These are phyloP conservation scores for Ogataea trehalophila DNA, from an alignment of 805 yeast species.

Conservation along the genomic window DNA sequence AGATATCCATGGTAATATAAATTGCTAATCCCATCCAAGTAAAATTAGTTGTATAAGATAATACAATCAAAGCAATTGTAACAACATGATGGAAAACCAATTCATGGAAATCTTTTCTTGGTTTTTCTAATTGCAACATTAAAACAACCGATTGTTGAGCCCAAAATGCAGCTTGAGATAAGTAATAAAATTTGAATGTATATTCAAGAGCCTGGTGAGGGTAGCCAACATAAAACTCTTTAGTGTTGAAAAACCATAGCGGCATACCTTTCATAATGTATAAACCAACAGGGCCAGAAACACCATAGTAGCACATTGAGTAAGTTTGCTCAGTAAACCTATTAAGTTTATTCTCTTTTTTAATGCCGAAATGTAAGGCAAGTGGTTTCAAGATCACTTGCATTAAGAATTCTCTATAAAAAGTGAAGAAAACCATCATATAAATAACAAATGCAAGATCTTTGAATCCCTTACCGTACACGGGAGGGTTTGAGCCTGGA, in stretches of 20 bases:
- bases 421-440: conserved; percentile 84
- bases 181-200: conserved; percentile 73
- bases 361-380: conserved; percentile 51
- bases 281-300: conserved; percentile 81
- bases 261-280: conserved; percentile 83
- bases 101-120: conserved; percentile 90
- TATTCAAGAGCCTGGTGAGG: conserved; percentile 77
- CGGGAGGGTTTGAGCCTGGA: conserved; percentile 47
- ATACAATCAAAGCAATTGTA: conserved; percentile 81
- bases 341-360: conserved; percentile 49
- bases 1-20: conserved; percentile 92
- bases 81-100: conserved; percentile 89
- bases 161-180: conserved; percentile 97
- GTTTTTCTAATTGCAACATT: conserved; percentile 82
- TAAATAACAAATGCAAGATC: conserved; percentile 78
- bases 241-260: conserved; percentile 85
- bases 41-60: conserved; percentile 89
- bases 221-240: conserved; percentile 69
- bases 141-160: conserved; percentile 88
- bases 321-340: conserved; percentile 95
- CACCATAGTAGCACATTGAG: conserved; percentile 72
- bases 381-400: conserved; percentile 72
- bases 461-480: conserved; percentile 81
- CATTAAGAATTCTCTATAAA: conserved; percentile 87
- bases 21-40: conserved; percentile 92